Base-by-base conservation (phyloP, 1,139 yeast genomes). In the Pichia inconspicua region DNA sequence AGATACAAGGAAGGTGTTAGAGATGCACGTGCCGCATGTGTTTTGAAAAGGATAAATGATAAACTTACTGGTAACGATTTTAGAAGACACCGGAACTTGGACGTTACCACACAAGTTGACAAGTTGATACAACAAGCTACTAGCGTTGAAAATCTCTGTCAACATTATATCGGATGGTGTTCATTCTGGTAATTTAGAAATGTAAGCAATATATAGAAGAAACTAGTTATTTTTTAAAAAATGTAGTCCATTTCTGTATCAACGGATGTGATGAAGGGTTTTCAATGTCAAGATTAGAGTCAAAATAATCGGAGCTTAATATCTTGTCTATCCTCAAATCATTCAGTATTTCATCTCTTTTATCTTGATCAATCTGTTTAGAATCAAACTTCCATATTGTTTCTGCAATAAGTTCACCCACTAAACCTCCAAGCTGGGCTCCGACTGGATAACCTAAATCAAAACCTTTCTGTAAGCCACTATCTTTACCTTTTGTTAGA, bases 121-220 rank as follows among this genome's bases (percentile, higher is more conserved):
- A 84, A 84, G 63, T 72, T 94, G 64, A 92, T 94, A 48, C 95
- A 87, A 61, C 97, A 94, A 63, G 98, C 98, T 1, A 92, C 97
- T 0, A 85, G 95, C 49, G 95, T 92, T 32, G 98, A 94, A 64
- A 92, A 92, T 60, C 70, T 94, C 51, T 92, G 98, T 63, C 96
- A 89, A 66, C 98, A 92, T 66, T 94, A 87, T 63, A 86, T 94
- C 54, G 99, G 99, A 19, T 94, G 99, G 98, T 92, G 98, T 68
- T 86, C 97, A 0, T 92, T 90, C 78, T 92, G 98, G 97, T 90
- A 27, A 22, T 22, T 14, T 22, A 22, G 5, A 22, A 22, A 12
- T 22, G 5, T 34, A 15, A 15, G 11, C 14, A 17, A 17, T 17
- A 17, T 17, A 17, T 17, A 17, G 19, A 17, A 17, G 2, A 3